These are phyloP conservation scores for Saprolegnia diclina DNA, from an alignment of 352 stramenopile species.

Conservation along the genomic window DNA sequence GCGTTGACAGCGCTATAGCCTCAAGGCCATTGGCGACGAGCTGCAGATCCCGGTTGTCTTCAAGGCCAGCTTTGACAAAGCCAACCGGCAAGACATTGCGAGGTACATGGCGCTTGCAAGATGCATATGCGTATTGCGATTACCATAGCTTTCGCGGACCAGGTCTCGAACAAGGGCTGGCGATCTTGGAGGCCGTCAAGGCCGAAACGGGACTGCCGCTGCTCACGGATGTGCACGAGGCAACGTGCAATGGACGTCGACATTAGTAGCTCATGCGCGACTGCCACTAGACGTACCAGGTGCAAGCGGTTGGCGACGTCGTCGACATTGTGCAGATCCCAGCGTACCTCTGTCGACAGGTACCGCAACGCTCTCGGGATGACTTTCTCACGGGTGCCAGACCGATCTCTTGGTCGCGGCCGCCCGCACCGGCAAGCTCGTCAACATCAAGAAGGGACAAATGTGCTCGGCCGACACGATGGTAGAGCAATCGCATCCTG, in stretches of 20 bases:
- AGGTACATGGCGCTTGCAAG: constrained; percentile 28
- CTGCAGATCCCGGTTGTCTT: constrained; percentile 78
- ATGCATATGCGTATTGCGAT: not conserved
- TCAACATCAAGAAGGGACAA: constrained; percentile 88
- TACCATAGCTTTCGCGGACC: constrained; percentile 59
- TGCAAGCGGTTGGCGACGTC: constrained; percentile 52
- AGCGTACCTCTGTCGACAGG: constrained; percentile 78
- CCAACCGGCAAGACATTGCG: constrained; percentile 74
- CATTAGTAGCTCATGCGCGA: not conserved
- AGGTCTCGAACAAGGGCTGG: constrained; percentile 59
- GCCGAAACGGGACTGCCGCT: constrained; percentile 61
- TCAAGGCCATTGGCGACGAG: constrained; percentile 44
- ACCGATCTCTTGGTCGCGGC: constrained; percentile 79
- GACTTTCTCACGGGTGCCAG: constrained; percentile 24
- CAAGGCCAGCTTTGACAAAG: constrained; percentile 88
- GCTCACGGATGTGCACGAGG: constrained; percentile 78
- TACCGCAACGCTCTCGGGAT: not conserved
- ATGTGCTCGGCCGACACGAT: constrained; percentile 83
- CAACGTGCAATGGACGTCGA: not conserved
- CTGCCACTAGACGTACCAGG: constrained; percentile 56
- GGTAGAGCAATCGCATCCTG: constrained; percentile 31
- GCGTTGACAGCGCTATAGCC: constrained; percentile 32
- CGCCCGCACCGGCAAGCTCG: constrained; percentile 60
- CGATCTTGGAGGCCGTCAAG: constrained; percentile 71
- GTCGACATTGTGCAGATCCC: constrained; percentile 84